Percentiles rank a stretch among this genome's conserved stretches.
phyloP scores from a whole-genome alignment of 2,329 filamentous ascomycete species.

The Aspergillus sp. region DNA sequence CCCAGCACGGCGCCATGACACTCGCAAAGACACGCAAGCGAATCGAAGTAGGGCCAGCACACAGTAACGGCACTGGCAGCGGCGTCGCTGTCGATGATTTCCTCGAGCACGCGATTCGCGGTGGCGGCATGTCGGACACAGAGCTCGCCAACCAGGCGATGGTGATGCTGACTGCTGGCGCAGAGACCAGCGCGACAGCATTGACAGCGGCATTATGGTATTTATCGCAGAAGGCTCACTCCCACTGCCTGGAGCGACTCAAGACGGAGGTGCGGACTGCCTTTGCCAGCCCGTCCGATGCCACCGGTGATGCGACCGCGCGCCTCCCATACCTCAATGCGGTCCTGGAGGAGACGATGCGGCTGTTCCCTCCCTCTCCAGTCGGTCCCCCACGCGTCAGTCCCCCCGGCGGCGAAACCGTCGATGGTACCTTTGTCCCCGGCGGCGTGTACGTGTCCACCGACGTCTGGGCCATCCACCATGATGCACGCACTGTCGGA shows the following conservation, averaged over 20 bases:
- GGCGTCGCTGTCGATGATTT: neutral
- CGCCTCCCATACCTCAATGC: conserved; percentile 2
- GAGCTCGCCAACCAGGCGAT: neutral
- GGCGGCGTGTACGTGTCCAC: neutral
- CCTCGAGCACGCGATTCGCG: neutral
- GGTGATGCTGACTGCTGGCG: neutral
- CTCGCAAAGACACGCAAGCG: neutral
- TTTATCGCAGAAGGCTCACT: neutral
- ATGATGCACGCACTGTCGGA: neutral
- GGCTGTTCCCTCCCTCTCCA: conserved; percentile 4
- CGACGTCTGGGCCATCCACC: neutral
- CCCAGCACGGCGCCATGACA: neutral
- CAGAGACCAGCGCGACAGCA: neutral
- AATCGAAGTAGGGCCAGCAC: neutral
- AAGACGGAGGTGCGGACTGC: neutral
- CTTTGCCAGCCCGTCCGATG: neutral
- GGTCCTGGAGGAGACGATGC: conserved; percentile 6
- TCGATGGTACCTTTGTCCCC: neutral
- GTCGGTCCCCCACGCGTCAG: conserved; percentile 5
- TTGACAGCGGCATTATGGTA: neutral
- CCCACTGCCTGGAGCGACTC: neutral
- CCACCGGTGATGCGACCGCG: neutral
- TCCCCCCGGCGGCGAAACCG: conserved; percentile 1
- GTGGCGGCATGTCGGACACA: neutral
- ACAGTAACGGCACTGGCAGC: neutral